Evolutionary conservation across 345 rosid genomes (phyloP), one percentile per base, ranked within the genome.

Genomic region (Lepidium aucheri): DNA sequence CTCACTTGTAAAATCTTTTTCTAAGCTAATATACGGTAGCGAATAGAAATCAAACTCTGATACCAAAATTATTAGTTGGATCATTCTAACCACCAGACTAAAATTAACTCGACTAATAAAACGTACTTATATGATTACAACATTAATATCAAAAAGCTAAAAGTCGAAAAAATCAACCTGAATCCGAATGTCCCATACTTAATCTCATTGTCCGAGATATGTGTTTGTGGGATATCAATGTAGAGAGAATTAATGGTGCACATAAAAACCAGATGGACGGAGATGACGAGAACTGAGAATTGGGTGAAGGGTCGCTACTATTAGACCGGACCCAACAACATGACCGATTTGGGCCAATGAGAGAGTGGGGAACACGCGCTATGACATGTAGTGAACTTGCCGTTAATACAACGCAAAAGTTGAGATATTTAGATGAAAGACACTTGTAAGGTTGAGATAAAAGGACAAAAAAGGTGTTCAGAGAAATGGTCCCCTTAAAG

Each of bases 371-470:
- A 49, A 42, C 51, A 66, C 77, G 68, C 63, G 51, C 66, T 7
- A 40, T 50, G 66, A 50, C 71, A 49, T 65, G 5, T 60, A 43
- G 62, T 59, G 72, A 73, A 73, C 67, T 51, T 73, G 72, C 76
- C 77, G 72, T 73, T 66, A 44, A 36, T 14, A 52, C 62, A 60
- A 73, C 68, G 77, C 72, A 34, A 63, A 13, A 45, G 62, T 22
- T 44, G 14, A 63, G 59, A 52, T 40, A 63, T 55, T 63, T 62
- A 17, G 45, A 54, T 40, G 41, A 57, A 51, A 3, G 39, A 70
- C 64, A 63, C 69, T 64, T 58, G 65, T 71, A 46, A 49, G 75
- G 69, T 45, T 46, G 20, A 46, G 69, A 71, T 70, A 4, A 43
- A 34, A 61, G 55, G 74, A 61, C 63, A 35, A 22, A 70, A 63